These are phyloP conservation scores for sunflower (Helianthus annuus) DNA, from an alignment of 129 eudicot species.

Conservation along the genomic window DNA sequence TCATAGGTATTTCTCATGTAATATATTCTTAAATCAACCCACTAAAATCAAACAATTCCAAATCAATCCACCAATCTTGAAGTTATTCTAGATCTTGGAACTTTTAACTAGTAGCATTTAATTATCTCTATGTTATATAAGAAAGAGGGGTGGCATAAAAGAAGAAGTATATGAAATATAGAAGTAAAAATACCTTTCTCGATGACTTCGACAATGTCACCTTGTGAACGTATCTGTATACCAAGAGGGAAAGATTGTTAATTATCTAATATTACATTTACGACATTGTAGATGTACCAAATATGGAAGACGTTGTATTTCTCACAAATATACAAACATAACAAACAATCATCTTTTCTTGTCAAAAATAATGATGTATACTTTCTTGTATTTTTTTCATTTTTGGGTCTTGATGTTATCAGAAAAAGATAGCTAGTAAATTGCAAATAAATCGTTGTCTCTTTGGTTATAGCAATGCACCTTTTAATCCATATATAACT, in stretches of 20 bases:
- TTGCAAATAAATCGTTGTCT: no score
- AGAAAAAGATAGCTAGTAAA: no score
- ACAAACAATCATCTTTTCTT: background rate
- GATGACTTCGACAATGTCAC: background rate
- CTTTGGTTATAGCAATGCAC: no score
- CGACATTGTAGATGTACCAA: background rate
- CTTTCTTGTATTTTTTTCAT: no score
- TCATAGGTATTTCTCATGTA: no score
- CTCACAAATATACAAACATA: background rate
- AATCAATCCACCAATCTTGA: background rate
- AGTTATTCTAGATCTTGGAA: no score
- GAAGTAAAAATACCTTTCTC: background rate
- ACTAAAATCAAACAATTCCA: background rate
- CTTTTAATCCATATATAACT: no score
- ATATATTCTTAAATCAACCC: no score
- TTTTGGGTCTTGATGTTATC: no score
- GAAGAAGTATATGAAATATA: background rate
- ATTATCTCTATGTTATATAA: background rate
- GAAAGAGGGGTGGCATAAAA: background rate
- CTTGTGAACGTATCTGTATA: background rate
- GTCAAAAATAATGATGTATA: no score
- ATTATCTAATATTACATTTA: background rate
- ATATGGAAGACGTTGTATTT: no score
- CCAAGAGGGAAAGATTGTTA: constrained; percentile 9
- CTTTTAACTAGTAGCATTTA: background rate